Percentiles rank a stretch among this genome's conserved stretches.
phyloP scores from a whole-genome alignment of 306 rosid genomes.

The Cucurbita maxima region DNA sequence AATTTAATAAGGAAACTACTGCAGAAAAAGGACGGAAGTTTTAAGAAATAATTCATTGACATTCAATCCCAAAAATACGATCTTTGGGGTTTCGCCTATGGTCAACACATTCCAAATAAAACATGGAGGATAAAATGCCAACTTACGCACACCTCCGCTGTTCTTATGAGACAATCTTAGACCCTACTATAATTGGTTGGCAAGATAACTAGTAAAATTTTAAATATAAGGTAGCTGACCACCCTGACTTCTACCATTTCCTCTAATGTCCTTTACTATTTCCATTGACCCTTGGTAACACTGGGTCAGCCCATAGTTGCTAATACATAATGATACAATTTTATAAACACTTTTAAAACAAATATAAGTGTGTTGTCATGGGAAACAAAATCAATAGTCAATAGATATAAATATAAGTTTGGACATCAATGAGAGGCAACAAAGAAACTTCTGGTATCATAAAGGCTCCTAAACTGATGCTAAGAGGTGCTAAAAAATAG shows the following conservation, averaged over 20 bases:
- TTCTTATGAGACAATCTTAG: neutral
- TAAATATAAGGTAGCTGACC: neutral
- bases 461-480: neutral
- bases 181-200: neutral
- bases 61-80: neutral
- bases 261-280: neutral
- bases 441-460: neutral
- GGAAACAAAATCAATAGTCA: neutral
- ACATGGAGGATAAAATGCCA: neutral
- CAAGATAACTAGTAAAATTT: neutral
- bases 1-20: neutral
- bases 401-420: neutral
- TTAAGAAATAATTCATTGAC: neutral
- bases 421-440: neutral
- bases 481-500: neutral
- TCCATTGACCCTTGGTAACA: neutral
- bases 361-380: neutral
- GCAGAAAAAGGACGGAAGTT: neutral
- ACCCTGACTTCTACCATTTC: neutral
- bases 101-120: neutral
- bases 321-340: neutral
- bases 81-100: neutral
- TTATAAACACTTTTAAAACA: neutral
- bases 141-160: neutral
- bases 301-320: neutral